Conservation (phyloP, 495 filamentous ascomycete species). For the Penicillium longicatenatum region DNA sequence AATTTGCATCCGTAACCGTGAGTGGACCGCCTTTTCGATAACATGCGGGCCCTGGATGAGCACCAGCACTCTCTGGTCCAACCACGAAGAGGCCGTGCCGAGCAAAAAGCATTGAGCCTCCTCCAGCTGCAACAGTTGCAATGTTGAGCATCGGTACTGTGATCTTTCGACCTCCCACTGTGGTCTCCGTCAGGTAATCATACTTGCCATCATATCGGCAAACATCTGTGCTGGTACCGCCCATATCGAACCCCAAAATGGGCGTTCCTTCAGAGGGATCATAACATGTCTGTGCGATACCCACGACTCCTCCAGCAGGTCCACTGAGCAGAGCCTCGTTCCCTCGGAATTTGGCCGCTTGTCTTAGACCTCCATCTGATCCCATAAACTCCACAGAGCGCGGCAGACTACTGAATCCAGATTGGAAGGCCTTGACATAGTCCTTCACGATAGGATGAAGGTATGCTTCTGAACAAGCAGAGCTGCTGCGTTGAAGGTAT, state of each 20-base stretch:
- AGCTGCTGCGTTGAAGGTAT: constrained; percentile 34
- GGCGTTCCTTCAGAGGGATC: constrained; percentile 35
- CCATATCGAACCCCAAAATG: constrained; percentile 88
- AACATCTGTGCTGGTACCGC: constrained; percentile 87
- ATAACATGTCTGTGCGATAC: constrained; percentile 16
- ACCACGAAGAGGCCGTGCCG: constrained; percentile 42
- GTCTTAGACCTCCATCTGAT: constrained; percentile 77
- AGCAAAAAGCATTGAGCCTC: constrained; percentile 39
- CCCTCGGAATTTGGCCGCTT: constrained; percentile 74
- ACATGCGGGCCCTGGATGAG: constrained; percentile 24
- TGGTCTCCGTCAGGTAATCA: constrained; percentile 90
- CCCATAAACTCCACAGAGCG: constrained; percentile 83
- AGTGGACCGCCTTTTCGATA: constrained; percentile 36
- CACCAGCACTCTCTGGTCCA: constrained; percentile 32
- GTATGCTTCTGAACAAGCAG: constrained; percentile 16
- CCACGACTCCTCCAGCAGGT: constrained; percentile 64
- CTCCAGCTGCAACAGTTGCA: constrained; percentile 45
- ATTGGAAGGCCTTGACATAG: constrained; percentile 25
- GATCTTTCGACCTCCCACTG: constrained; percentile 40
- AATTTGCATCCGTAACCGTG: constrained; percentile 45
- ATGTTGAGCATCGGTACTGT: constrained; percentile 37
- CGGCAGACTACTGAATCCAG: constrained; percentile 60
- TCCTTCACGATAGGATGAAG: constrained; percentile 18
- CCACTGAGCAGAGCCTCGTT: constrained; percentile 77
- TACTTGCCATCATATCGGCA: constrained; percentile 75